Base-by-base conservation (phyloP, 2,329 filamentous ascomycete genomes). In the Ceratocystis cubensis region DNA sequence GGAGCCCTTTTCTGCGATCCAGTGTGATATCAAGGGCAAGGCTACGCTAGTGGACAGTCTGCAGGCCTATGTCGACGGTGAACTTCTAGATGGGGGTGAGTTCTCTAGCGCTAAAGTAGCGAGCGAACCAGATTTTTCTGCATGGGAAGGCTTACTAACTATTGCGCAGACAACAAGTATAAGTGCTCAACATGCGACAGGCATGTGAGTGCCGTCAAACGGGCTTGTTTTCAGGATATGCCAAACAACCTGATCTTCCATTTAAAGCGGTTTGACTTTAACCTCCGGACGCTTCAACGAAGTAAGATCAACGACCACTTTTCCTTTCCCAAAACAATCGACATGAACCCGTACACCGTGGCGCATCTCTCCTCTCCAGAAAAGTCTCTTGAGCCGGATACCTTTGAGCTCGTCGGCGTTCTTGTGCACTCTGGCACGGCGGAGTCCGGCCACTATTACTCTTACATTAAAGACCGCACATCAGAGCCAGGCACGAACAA, bases 261-360 rank as follows among this genome's bases (percentile, higher is more conserved):
- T 73, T 78, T 99, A 65, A 99, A 94, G 75, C 82, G 90, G 53
- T 94, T 94, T 72, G 88, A 91, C 68, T 94, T 90, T 74, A 90
- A 93, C 70, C 75, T 92, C 64, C 81, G 84, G 64, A 88, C 88
- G 1, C 82, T 95, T 74, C 84, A 88, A 76, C 82, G 92, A 71
- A 91, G 84, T 76, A 99, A 99, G 78, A 94, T 97, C 75, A 96
- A 99, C 73, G 94, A 97, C 73, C 83, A 89, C 70, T 99, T 99
- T 73, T 83, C 88, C 4, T 99, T 99, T 70, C 93, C 95, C 0
- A 78, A 82, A 13, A 82, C 80, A 62, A 89, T 99, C 68, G 87
- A 99, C 73, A 89, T 99, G 84, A 84, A 85, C 5, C 89, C 88
- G 0, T 99, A 96, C 77, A 96, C 90, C 17, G 84, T 95, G n/a